Percentiles rank a stretch among this genome's conserved stretches.
Conservation (phyloP, 768 basidiomycete species). For the Arthromyces matolae region DNA sequence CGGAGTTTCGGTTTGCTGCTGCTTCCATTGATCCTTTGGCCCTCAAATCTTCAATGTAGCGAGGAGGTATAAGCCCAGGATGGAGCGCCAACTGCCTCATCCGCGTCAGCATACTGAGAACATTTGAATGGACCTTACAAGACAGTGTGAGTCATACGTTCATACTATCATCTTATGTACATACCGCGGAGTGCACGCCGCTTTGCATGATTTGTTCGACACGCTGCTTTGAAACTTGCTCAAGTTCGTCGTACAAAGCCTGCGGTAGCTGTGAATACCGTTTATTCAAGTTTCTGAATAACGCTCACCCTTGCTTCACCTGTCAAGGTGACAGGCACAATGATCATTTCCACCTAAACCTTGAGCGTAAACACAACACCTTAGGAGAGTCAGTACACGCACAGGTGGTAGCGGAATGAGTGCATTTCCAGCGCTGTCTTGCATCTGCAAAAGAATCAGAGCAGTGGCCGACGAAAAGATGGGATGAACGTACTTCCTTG, state of each 20-base stretch:
- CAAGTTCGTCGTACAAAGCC: slow-evolving; percentile 65
- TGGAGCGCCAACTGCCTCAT: slow-evolving; percentile 81
- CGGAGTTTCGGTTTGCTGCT: slow-evolving; percentile 19
- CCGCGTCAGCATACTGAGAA: slow-evolving; percentile 81
- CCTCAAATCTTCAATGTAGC: slow-evolving; percentile 66
- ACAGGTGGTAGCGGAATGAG: slow-evolving; percentile 76
- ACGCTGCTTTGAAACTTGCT: slow-evolving; percentile 57
- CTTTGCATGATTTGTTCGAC: slow-evolving; percentile 52
- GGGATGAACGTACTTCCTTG: slow-evolving; percentile 55
- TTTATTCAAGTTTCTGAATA: too few relatives aligned
- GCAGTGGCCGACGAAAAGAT: neutral
- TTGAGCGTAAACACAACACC: neutral
- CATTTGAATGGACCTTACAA: slow-evolving; percentile 59
- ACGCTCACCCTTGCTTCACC: slow-evolving; percentile 59
- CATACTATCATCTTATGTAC: slow-evolving; percentile 7
- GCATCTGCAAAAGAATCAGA: slow-evolving; percentile 53
- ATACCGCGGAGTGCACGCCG: slow-evolving; percentile 40
- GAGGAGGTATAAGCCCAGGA: slow-evolving; percentile 66
- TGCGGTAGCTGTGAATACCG: slow-evolving; percentile 20
- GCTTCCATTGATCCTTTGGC: slow-evolving; percentile 34
- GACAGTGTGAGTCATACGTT: neutral
- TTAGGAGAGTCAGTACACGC: slow-evolving; percentile 7
- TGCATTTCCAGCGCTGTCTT: slow-evolving; percentile 69
- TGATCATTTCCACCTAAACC: slow-evolving; percentile 74
- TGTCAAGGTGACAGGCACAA: slow-evolving; percentile 63